These are phyloP conservation scores for Saccharomyces mikatae DNA, from an alignment of 805 yeast genomes.

Conservation along the genomic window DNA sequence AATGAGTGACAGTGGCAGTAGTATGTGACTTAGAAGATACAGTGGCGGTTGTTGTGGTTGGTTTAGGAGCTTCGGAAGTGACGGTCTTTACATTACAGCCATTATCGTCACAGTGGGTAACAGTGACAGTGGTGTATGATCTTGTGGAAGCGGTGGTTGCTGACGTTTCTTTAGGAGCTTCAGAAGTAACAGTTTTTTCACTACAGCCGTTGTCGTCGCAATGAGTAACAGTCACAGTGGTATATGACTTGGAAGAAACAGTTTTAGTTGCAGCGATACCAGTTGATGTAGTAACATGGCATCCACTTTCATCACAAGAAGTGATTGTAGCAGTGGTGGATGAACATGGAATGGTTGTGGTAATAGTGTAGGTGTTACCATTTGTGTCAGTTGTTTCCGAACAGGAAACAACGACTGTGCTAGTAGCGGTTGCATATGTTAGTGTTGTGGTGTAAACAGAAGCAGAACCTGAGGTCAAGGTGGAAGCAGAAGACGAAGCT, in stretches of 20 bases:
- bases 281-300: conserved; percentile 1
- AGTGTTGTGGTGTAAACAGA: conserved; percentile 4
- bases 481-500: conserved; percentile 2
- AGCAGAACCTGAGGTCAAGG: conserved; percentile 4
- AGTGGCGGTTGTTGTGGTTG: background rate
- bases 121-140: background rate
- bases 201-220: conserved; percentile 1
- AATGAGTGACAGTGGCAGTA: conserved; percentile 1
- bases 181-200: background rate
- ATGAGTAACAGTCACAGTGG: conserved; percentile 1
- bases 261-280: background rate
- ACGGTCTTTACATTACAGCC: background rate
- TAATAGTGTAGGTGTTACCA: conserved; percentile 1
- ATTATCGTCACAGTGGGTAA: background rate
- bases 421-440: background rate
- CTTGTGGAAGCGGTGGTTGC: background rate
- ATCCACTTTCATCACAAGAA: conserved; percentile 1
- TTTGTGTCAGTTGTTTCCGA: conserved; percentile 1
- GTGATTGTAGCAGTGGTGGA: conserved; percentile 4
- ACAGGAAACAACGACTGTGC: conserved; percentile 3
- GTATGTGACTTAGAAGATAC: background rate
- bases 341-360: conserved; percentile 4
- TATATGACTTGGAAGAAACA: background rate
- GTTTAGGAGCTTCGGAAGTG: background rate
- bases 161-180: background rate